Evolutionary conservation across 2,329 filamentous ascomycete genomes (phyloP).

Genomic region (Venturia oleaginea): DNA sequence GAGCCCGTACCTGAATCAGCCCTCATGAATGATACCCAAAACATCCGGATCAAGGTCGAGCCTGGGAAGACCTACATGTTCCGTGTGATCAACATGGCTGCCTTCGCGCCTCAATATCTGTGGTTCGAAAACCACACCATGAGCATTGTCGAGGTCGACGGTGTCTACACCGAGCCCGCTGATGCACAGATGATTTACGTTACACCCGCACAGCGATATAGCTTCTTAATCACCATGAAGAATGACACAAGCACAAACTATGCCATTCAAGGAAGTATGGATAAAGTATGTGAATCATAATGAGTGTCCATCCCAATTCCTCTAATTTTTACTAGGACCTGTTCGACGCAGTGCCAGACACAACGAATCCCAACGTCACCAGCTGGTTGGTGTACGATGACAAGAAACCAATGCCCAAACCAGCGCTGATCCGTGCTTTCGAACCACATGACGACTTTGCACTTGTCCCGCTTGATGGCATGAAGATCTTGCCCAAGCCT

Average conservation of each 20-base stretch:
- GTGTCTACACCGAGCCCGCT: slow-evolving; percentile 53
- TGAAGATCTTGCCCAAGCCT: slow-evolving; percentile 50
- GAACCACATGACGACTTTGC: slow-evolving; percentile 64
- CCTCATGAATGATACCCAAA: slow-evolving; percentile 53
- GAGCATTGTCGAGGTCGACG: slow-evolving; percentile 60
- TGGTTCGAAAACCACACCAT: slow-evolving; percentile 60
- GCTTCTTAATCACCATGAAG: slow-evolving; percentile 54
- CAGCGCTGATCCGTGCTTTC: slow-evolving; percentile 52
- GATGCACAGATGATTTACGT: slow-evolving; percentile 54
- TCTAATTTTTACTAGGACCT: slow-evolving; percentile 26
- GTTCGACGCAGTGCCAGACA: slow-evolving; percentile 59
- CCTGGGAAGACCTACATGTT: slow-evolving; percentile 53
- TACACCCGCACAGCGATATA: slow-evolving; percentile 62
- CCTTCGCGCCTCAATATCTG: slow-evolving; percentile 63
- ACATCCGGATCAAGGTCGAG: slow-evolving; percentile 35
- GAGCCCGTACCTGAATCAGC: slow-evolving; percentile 59
- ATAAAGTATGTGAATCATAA: slow-evolving; percentile 26
- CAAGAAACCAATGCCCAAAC: slow-evolving; percentile 34
- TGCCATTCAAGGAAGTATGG: slow-evolving; percentile 48
- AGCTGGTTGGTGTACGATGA: slow-evolving; percentile 48
- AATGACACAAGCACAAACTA: slow-evolving; percentile 46
- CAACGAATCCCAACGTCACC: slow-evolving; percentile 56
- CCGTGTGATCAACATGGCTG: slow-evolving; percentile 60
- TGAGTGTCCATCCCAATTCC: neutral
- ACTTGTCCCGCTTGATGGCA: slow-evolving; percentile 59